Base-by-base conservation (phyloP, 2,329 filamentous ascomycete genomes). In the Stachybotrys chlorohalonatus region DNA sequence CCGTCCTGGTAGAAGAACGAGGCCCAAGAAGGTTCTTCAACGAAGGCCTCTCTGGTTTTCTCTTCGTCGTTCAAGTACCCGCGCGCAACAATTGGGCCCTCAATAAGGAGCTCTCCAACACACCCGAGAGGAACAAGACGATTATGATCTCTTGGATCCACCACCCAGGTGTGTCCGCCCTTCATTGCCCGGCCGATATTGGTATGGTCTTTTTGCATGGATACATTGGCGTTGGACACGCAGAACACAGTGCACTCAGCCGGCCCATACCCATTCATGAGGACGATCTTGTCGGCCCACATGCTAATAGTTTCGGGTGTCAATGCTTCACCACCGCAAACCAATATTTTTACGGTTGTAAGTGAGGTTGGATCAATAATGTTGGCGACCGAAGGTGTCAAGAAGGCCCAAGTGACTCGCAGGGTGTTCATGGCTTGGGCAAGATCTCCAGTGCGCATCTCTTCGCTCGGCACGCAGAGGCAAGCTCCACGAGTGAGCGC, bases 211-310 rank as follows among this genome's bases (percentile, higher is more conserved):
- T 52, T 52, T 16, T 52, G 50, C 6, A 5, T 1, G 0, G 53
- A 56, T 0, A 58, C 52, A 6, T 50, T 7, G 9, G 15, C 39
- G 24, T 63, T 59, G 5, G 52, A 36, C 11, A 58, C 49, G 4
- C 56, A 51, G 15, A 60, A 61, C 0, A 65, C 15, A 0, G 59
- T 55, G 1, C 55, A 57, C 30, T 64, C 63, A 1, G 63, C 58
- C 7, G 63, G 63, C 0, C 63, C 63, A 11, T 63, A 64, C 6
- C 60, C 62, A 9, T 64, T 64, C 0, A 63, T 56, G 15, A 64
- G 5, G 11, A 56, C 47, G 6, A 62, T 53, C 11, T 53, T 56
- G n/a, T 53, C 54, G 16, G 51, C 55, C 62, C 62, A 64, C 1
- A 30, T 53, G 15, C 52, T 52, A 4, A 62, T 52, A 0, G 58